These are phyloP conservation scores for Oxyria digyna DNA, from an alignment of 148 eudicot genomes.

Conservation along the genomic window DNA sequence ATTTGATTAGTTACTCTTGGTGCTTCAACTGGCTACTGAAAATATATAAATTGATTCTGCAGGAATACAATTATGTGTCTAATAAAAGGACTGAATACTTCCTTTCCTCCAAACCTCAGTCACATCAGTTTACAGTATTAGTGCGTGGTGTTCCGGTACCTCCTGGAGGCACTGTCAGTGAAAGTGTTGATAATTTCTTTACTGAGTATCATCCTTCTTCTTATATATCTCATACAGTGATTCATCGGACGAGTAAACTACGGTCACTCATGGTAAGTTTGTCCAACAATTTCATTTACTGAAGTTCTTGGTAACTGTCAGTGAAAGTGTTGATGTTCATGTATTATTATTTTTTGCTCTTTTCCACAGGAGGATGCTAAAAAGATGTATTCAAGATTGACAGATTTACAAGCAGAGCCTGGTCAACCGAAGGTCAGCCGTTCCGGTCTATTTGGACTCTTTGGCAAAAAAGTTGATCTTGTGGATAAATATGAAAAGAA, in stretches of 20 bases:
- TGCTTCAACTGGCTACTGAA: not conserved
- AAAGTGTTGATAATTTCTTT: constrained; percentile 30
- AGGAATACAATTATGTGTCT: constrained; percentile 38
- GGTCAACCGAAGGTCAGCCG: constrained; percentile 8
- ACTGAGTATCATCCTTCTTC: constrained; percentile 31
- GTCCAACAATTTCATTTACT: not conserved
- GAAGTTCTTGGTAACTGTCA: not conserved
- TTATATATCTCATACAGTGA: constrained; percentile 33
- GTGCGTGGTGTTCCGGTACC: constrained; percentile 35
- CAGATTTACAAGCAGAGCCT: constrained; percentile 12
- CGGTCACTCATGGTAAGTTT: constrained; percentile 23
- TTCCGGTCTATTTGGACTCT: constrained; percentile 14
- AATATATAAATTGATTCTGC: constrained; percentile 10
- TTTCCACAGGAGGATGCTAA: constrained; percentile 19
- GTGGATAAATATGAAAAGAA: constrained; percentile 13
- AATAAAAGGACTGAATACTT: constrained; percentile 31
- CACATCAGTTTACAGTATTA: constrained; percentile 34
- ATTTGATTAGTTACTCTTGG: not conserved
- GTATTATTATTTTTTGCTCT: not conserved
- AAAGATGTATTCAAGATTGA: constrained; percentile 16
- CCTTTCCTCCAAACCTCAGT: constrained; percentile 31
- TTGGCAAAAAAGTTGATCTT: constrained; percentile 10
- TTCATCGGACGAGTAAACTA: constrained; percentile 23
- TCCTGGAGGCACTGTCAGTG: constrained; percentile 28
- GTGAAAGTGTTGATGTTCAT: not conserved